A percentile compares a stretch with the other conserved stretches of the same genome.
These are phyloP conservation scores for Cryphonectria carpinicola DNA, from an alignment of 2,329 filamentous ascomycete genomes.

Conservation along the genomic window DNA sequence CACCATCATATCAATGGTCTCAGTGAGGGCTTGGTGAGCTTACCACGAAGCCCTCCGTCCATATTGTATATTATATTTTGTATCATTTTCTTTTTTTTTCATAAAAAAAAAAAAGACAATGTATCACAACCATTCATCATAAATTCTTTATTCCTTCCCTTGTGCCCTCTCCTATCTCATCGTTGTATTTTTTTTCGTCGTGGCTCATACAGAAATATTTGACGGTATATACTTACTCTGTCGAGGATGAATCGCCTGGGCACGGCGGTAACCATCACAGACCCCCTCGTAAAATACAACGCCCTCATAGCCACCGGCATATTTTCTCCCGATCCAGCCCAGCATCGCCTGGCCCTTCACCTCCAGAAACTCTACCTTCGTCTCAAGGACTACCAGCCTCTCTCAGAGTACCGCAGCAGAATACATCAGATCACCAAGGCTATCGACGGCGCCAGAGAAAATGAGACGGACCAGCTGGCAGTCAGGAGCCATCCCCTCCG, in stretches of 20 bases:
- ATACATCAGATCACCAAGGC: constrained; percentile 62
- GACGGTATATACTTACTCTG: not conserved
- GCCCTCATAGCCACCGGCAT: constrained; percentile 68
- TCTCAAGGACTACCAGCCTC: constrained; percentile 78
- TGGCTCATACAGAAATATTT: not conserved
- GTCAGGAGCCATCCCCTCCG: constrained; percentile 59
- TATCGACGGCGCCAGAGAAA: constrained; percentile 42
- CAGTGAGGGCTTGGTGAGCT: not conserved
- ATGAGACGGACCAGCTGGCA: constrained; percentile 48
- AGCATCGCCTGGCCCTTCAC: constrained; percentile 75
- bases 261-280: constrained; percentile 64
- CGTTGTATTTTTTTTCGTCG: not conserved
- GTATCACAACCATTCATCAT: not conserved
- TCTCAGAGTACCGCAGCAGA: constrained; percentile 68
- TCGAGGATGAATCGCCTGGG: constrained; percentile 40
- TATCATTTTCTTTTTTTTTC: not conserved
- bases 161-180: not conserved
- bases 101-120: not conserved
- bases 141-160: not conserved
- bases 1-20: not conserved
- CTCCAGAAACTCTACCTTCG: constrained; percentile 76
- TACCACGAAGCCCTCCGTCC: not conserved
- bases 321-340: constrained; percentile 70
- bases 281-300: constrained; percentile 77
- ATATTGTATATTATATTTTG: no score